Evolutionary conservation across 768 basidiomycete genomes (phyloP).

Genomic region (Hebeloma cylindrosporum): DNA sequence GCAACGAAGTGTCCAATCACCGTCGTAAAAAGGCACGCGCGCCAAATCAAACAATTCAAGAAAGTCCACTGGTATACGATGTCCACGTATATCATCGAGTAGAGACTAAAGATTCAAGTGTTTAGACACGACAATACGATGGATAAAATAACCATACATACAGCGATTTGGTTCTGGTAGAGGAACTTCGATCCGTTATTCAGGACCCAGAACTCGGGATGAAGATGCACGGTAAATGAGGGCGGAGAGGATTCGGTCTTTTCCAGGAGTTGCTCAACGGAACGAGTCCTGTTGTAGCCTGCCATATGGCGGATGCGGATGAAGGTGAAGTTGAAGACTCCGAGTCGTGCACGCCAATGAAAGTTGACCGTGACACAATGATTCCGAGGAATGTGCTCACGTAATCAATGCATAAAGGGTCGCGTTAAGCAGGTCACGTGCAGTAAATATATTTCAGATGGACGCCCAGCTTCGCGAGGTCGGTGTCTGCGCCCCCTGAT

Average conservation of each 20-base stretch:
- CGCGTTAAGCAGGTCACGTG: constrained; percentile 35
- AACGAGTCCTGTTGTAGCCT: constrained; percentile 72
- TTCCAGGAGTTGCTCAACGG: constrained; percentile 58
- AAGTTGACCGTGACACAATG: constrained; percentile 14
- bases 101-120: constrained; percentile 50
- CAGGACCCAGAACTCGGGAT: constrained; percentile 79
- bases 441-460: constrained; percentile 30
- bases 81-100: constrained; percentile 79
- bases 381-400: constrained; percentile 19
- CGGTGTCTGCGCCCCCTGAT: constrained; percentile 14
- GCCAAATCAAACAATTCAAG: constrained; percentile 76
- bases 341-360: neutral
- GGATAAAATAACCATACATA: constrained; percentile 29
- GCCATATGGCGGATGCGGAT: constrained; percentile 44
- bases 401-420: constrained; percentile 17
- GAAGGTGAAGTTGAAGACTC: constrained; percentile 1
- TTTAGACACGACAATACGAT: neutral
- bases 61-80: constrained; percentile 85
- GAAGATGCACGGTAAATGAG: constrained; percentile 77
- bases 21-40: constrained; percentile 80
- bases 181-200: constrained; percentile 81
- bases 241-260: constrained; percentile 56
- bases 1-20: no score
- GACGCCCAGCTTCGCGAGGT: constrained; percentile 51
- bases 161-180: constrained; percentile 77